These are phyloP conservation scores for Tilletia horrida DNA, from an alignment of 1,284 basidiomycete genomes.

Conservation along the genomic window DNA sequence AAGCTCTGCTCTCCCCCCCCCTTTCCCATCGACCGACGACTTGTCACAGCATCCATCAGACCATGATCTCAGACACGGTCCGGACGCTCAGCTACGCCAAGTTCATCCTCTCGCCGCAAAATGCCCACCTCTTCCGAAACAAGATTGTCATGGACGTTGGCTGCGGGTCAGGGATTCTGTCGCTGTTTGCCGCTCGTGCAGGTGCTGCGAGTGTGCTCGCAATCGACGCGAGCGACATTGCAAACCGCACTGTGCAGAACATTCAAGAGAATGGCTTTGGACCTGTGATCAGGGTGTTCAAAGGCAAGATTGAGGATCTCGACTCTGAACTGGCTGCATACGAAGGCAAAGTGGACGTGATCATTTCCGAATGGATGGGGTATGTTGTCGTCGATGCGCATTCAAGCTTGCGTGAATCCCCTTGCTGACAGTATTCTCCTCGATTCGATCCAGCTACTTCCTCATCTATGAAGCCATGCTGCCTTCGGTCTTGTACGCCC, in stretches of 20 bases:
- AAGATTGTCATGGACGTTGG: conserved; percentile 91
- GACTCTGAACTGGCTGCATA: conserved; percentile 65
- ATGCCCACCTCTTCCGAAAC: conserved; percentile 75
- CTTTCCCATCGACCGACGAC: too few relatives aligned
- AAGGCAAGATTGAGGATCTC: conserved; percentile 84
- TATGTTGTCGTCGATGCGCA: too few relatives aligned
- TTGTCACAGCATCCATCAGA: conserved; percentile 60
- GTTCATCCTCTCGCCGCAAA: conserved; percentile 73
- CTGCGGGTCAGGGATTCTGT: conserved; percentile 65
- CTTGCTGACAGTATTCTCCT: too few relatives aligned
- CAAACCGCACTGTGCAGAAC: conserved; percentile 74
- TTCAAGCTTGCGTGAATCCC: too few relatives aligned
- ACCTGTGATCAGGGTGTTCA: conserved; percentile 72
- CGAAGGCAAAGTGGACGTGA: conserved; percentile 75
- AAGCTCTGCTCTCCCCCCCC: conserved; percentile 61
- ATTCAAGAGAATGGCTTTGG: conserved; percentile 75
- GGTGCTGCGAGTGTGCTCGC: conserved; percentile 91
- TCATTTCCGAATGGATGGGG: conserved; percentile 94
- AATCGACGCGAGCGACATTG: conserved; percentile 86
- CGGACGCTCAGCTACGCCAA: conserved; percentile 88
- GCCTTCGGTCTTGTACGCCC: conserved; percentile 82
- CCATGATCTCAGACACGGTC: conserved; percentile 73
- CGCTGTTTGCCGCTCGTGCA: conserved; percentile 83
- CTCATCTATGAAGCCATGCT: conserved; percentile 91
- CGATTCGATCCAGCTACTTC: conserved; percentile 46